Base-by-base conservation (phyloP, 495 filamentous ascomycete species). In the Neurospora sp. region DNA sequence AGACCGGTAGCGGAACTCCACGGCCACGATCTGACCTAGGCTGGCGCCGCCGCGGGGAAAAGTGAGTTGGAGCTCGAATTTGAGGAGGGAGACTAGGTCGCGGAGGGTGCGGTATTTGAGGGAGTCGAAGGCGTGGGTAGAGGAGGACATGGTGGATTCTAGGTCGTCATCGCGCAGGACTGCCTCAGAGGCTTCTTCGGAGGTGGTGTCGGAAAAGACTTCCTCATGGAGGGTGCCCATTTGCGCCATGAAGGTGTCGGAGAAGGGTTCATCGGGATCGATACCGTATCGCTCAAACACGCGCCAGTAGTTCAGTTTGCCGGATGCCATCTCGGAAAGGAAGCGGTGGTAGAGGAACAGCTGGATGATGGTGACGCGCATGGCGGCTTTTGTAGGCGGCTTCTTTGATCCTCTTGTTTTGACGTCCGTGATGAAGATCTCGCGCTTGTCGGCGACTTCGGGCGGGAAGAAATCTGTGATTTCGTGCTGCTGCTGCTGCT, bases 261-360 rank as follows among this genome's bases (percentile, higher is more conserved):
- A 91, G 78, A 99, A 97, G 4, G 83, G 70, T 8, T 84, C 84
- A 5, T 89, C 80, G 1, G 88, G 79, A 65, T 92, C 84, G 8
- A 99, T 83, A 0, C 83, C 79, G 75, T 97, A 94, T 14, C 94
- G 90, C 9, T 83, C 76, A 65, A 94, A 89, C 14, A 98, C 83
- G 7, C 82, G 74, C 22, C 86, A 77, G 44, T 93, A 90, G 71
- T 92, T 87, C 1, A 97, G 86, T n/a, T 86, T 83, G 73, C 88
- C 90, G 3, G 87, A 86, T n/a, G 90, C 88, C 74, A 98, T 86
- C 4, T 88, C 83, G 45, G 90, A 89, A 39, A 99, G 86, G 69
- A 98, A 89, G n/a, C 90, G 90, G 75, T 94, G 94, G 77, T 99
- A 99, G 2, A 98, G 83, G 82, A 96, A 94, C 8, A 99, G 84